Conservation (phyloP, 2,329 filamentous ascomycete species). For the Neophaeococcomyces mojaviensis region DNA sequence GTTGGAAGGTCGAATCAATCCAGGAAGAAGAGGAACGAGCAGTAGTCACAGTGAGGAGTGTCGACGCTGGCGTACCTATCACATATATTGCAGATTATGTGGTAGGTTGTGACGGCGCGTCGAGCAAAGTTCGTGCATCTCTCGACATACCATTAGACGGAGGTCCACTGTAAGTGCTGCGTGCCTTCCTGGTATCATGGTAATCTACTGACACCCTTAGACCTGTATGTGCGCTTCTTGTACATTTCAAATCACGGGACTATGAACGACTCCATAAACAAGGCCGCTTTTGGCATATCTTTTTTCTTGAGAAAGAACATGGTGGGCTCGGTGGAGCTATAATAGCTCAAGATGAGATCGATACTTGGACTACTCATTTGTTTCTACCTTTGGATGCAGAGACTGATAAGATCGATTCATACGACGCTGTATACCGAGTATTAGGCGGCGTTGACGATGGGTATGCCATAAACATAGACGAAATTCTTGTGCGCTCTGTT, state of each 20-base stretch:
- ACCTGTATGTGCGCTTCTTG: conserved; percentile 21
- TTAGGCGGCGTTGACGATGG: conserved; percentile 20
- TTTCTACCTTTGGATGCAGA: conserved; percentile 18
- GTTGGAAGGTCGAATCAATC: conserved; percentile 22
- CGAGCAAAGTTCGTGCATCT: conserved; percentile 21
- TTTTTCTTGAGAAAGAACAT: conserved; percentile 17
- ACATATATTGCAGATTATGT: conserved; percentile 21
- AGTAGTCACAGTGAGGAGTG: conserved; percentile 16
- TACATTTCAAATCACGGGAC: conserved; percentile 29
- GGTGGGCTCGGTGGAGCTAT: conserved; percentile 20
- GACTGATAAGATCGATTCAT: conserved; percentile 18
- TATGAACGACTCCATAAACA: conserved; percentile 22
- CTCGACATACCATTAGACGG: conserved; percentile 24
- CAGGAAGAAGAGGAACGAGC: conserved; percentile 19
- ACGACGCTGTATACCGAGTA: conserved; percentile 21
- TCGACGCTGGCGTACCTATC: conserved; percentile 12
- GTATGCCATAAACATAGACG: conserved; percentile 28
- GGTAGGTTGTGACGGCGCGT: conserved; percentile 27
- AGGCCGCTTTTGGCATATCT: conserved; percentile 29
- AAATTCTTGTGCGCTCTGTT: conserved; percentile 25
- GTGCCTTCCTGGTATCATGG: not conserved
- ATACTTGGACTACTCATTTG: conserved; percentile 30
- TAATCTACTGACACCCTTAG: conserved; percentile 12
- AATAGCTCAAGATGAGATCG: conserved; percentile 28
- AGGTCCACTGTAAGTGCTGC: conserved; percentile 23